Base-by-base conservation (phyloP, 176 grass and related monocot genomes). In the Carex littledalei region DNA sequence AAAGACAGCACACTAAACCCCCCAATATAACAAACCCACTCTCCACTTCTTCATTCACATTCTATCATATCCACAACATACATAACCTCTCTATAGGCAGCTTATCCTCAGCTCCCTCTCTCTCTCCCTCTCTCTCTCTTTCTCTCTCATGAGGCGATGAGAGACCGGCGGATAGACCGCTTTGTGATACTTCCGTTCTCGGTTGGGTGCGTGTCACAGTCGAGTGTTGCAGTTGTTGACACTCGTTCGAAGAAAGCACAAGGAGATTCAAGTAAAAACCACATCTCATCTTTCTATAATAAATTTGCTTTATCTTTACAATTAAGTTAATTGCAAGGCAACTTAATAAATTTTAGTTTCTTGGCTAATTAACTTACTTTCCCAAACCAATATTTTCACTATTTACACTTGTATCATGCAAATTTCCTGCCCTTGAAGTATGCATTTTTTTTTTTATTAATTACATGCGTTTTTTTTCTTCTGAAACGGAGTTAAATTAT, bases 161-260 rank as follows among this genome's bases (percentile, higher is more conserved):
- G 63, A 22, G 81, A 90, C 87, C 83, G 69, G 29, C 65, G 91
- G 29, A 91, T 83, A 60, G 91, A 89, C 17, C 85, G 92, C 26
- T 94, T 97, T 85, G 89, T 92, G 74, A 75, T 87, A 89, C 88
- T 97, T 85, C 92, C 92, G 52, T 97, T 97, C 92, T 92, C 94
- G 15, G 86, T 88, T 39, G 84, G 87, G 62, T 97, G 94, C 81
- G 85, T 84, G 58, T 92, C 86, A 58, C 84, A 88, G 3, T 91
- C 94, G 63, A 97, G 92, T 86, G 85, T 97, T 59, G 89, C 91
- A 34, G 90, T 97, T 56, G 80, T 90, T 45, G 83, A 85, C 10
- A 84, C 59, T 73, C 87, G 86, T 5, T 81, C 86, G 69, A 90
- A 87, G 65, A 89, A 85, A 34, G 29, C 73, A 1, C 87, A 80